Evolutionary conservation across 257 asterid genomes (phyloP), one percentile per base, ranked within the genome.

Genomic region (Linderniella brevidens): DNA sequence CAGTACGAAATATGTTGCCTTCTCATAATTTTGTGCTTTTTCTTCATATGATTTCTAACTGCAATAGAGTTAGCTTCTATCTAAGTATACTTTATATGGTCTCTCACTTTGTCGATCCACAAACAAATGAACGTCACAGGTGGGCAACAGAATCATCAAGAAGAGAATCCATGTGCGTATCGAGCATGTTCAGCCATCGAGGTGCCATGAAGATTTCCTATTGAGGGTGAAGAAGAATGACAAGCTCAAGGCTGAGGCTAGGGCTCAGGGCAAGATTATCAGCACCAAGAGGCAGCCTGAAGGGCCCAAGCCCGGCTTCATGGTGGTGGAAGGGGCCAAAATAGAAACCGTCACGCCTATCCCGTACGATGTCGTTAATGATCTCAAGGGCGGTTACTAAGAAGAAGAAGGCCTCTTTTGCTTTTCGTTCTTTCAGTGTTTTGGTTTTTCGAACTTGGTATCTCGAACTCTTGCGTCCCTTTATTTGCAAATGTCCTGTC

Each of bases 321-420:
- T 83, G 94, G 92, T 83, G 13, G 92, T 83, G 13, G 77, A 47
- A 61, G 92, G 92, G 13, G 71, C 80, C 3, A 70, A 82, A 0
- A 52, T 79, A 42, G 92, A 78, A 54, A 42, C 32, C 6, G 32
- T 25, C 6, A 25, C 32, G 32, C 32, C 73, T 92, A 5, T 85
- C 77, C 39, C 77, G 92, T n/a, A 90, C 94, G 0, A 82, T 60
- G 94, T 82, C 13, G 94, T 82, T 53, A 82, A 82, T 44, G 94
- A 82, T 68, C 84, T 82, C 54, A 82, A 82, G 75, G 94, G 94
- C 15, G 94, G 94, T 15, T 79, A 82, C 54, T 82, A 48, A 54
- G 56, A 19, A 10, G 41, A 10, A 20, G 6, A 25, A 25, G 32
- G 32, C 32, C 32, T 16, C 17, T 35, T 54, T 42, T 8, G 15